A percentile compares a stretch with the other conserved stretches of the same genome.
phyloP scores from a whole-genome alignment of 2,329 filamentous ascomycete species.

The Fusarium foetens region DNA sequence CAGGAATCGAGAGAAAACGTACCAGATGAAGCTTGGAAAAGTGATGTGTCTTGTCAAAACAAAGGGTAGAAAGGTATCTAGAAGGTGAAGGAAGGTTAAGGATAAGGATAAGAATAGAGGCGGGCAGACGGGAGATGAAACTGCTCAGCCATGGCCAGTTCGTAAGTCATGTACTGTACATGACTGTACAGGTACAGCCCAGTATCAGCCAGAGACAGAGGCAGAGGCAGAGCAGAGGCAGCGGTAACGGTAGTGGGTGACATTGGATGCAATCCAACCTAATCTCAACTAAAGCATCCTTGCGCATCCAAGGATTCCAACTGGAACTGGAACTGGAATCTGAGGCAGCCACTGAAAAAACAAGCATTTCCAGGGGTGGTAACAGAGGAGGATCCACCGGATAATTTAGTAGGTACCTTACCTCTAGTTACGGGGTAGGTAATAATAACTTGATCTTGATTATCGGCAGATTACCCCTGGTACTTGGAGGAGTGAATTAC shows the following conservation, averaged over 20 bases:
- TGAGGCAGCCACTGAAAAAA: constrained; percentile 36
- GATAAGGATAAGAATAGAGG: constrained; percentile 16
- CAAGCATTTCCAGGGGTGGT: constrained; percentile 35
- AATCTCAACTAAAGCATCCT: constrained; percentile 37
- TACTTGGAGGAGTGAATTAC: background rate
- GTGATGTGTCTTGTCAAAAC: background rate
- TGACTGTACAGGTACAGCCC: background rate
- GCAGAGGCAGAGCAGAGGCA: background rate
- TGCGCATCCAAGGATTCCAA: constrained; percentile 20
- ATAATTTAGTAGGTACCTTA: background rate
- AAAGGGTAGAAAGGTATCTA: constrained; percentile 1
- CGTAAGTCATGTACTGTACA: constrained; percentile 12
- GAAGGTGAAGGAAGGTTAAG: constrained; percentile 7
- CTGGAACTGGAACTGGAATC: constrained; percentile 22
- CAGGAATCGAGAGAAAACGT: background rate
- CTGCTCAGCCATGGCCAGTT: constrained; percentile 20
- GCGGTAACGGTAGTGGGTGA: constrained; percentile 18
- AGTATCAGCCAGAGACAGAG: background rate
- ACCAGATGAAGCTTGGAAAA: constrained; percentile 10
- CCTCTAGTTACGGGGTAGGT: background rate
- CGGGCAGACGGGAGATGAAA: constrained; percentile 27
- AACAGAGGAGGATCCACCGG: constrained; percentile 15
- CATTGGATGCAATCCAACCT: constrained; percentile 28
- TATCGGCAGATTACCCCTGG: constrained; percentile 18
- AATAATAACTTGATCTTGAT: constrained; percentile 5